Percentiles rank a stretch among this genome's conserved stretches.
These are phyloP conservation scores for Globisporangium carolinianum DNA, from an alignment of 352 stramenopile species.

Conservation along the genomic window DNA sequence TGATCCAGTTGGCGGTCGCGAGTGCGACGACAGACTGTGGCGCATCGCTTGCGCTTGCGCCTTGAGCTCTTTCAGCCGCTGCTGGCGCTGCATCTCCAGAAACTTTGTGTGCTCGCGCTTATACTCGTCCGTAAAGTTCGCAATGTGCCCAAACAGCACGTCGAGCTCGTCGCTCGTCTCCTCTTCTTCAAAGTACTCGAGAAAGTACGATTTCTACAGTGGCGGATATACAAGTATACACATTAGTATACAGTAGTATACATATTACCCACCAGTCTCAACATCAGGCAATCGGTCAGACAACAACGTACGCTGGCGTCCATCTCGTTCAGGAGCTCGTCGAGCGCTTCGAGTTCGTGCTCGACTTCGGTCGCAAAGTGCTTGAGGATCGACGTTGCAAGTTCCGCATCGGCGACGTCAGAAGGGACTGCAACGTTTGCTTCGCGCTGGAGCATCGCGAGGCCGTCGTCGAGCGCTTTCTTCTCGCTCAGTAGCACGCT, in stretches of 20 bases:
- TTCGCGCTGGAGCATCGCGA: slow-evolving; percentile 46
- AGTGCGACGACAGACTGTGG: slow-evolving; percentile 11
- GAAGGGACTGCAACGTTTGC: slow-evolving; percentile 27
- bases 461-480: slow-evolving; percentile 54
- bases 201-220: slow-evolving; percentile 57
- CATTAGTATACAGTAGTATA: neutral
- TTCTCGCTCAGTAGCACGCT: slow-evolving; percentile 59
- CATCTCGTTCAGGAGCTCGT: slow-evolving; percentile 44
- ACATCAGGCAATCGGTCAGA: too few relatives aligned
- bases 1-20: neutral
- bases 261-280: too few relatives aligned
- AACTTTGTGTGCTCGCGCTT: slow-evolving; percentile 68
- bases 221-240: neutral
- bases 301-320: slow-evolving; percentile 32
- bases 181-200: slow-evolving; percentile 83
- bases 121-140: slow-evolving; percentile 71
- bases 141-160: slow-evolving; percentile 63
- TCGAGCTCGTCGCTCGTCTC: slow-evolving; percentile 74
- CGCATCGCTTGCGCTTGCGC: slow-evolving; percentile 9
- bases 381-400: slow-evolving; percentile 45
- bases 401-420: slow-evolving; percentile 23
- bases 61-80: slow-evolving; percentile 20
- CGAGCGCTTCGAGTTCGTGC: slow-evolving; percentile 40
- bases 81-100: slow-evolving; percentile 27
- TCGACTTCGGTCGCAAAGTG: slow-evolving; percentile 59